phyloP scores from a whole-genome alignment of 2,329 filamentous ascomycete species.

The Aureobasidium sp. region DNA sequence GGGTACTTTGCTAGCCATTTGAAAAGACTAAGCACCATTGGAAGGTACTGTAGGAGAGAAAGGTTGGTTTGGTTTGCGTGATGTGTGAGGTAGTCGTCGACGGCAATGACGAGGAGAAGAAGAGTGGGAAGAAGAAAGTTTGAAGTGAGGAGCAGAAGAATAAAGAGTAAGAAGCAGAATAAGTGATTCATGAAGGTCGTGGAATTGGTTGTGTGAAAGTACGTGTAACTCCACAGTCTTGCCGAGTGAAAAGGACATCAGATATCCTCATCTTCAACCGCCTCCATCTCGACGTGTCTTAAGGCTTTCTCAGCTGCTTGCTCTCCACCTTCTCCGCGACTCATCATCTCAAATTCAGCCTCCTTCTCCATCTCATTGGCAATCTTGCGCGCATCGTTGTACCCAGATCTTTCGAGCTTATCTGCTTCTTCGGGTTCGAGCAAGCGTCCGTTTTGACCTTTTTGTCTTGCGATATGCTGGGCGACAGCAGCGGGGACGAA shows the following conservation, averaged over 20 bases:
- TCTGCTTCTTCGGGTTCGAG: conserved; percentile 47
- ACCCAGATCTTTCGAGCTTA: conserved; percentile 49
- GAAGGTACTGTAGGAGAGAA: too few species aligned
- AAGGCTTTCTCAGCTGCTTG: conserved; percentile 15
- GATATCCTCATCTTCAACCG: conserved; percentile 37
- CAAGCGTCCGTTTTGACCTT: conserved; percentile 45
- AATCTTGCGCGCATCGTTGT: conserved; percentile 39
- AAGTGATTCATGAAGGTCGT: background rate
- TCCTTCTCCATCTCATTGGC: conserved; percentile 12
- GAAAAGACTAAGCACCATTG: too few species aligned
- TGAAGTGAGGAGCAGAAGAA: too few species aligned
- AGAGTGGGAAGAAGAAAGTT: too few species aligned
- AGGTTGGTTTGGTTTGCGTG: too few species aligned
- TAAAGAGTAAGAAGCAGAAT: background rate
- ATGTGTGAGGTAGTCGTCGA: too few species aligned
- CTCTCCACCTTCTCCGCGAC: background rate
- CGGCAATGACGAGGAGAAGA: too few species aligned
- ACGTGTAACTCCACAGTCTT: too few species aligned
- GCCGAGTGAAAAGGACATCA: background rate
- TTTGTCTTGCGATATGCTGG: conserved; percentile 70
- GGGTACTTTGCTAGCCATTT: too few species aligned
- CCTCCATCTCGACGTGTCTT: conserved; percentile 37
- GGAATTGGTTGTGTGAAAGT: background rate
- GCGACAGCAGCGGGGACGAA: conserved; percentile 78
- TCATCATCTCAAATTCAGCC: conserved; percentile 8